Conservation (phyloP, 2,329 filamentous ascomycete genomes). For the Scleromitrula shiraiana region DNA sequence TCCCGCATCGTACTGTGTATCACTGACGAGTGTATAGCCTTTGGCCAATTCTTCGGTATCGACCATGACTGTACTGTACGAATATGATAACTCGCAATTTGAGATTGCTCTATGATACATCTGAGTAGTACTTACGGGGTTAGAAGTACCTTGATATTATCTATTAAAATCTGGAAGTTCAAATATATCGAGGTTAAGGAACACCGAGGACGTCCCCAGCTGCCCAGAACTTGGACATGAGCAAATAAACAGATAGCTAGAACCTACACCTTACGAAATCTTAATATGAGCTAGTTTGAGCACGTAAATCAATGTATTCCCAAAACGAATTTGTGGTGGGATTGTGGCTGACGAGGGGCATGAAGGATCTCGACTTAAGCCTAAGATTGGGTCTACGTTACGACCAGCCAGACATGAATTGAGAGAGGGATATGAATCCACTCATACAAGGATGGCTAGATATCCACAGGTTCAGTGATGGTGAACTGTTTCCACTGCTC, state of each 20-base stretch:
- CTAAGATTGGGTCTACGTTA: no score
- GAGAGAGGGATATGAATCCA: no score
- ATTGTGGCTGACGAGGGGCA: no score
- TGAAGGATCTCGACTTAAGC: no score
- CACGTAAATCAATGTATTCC: no score
- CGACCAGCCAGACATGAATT: no score
- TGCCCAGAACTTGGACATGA: not conserved
- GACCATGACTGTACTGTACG: not conserved
- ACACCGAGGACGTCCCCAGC: not conserved
- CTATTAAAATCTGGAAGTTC: no score
- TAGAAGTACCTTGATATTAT: no score
- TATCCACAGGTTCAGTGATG: no score
- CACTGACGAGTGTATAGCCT: slow-evolving; percentile 11
- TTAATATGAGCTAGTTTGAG: not conserved
- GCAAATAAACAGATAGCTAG: not conserved
- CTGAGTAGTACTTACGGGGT: not conserved
- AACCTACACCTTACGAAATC: not conserved
- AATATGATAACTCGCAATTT: not conserved
- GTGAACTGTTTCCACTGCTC: no score
- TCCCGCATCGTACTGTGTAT: slow-evolving; percentile 9
- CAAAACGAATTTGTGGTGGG: no score
- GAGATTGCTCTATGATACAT: not conserved
- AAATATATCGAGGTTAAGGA: not conserved
- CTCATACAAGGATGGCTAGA: no score
- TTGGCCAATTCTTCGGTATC: slow-evolving; percentile 15